A percentile compares a stretch with the other conserved stretches of the same genome.
Conservation (phyloP, 225 moss, liverwort and hornwort species). For the Thuidium tamariscinum region DNA sequence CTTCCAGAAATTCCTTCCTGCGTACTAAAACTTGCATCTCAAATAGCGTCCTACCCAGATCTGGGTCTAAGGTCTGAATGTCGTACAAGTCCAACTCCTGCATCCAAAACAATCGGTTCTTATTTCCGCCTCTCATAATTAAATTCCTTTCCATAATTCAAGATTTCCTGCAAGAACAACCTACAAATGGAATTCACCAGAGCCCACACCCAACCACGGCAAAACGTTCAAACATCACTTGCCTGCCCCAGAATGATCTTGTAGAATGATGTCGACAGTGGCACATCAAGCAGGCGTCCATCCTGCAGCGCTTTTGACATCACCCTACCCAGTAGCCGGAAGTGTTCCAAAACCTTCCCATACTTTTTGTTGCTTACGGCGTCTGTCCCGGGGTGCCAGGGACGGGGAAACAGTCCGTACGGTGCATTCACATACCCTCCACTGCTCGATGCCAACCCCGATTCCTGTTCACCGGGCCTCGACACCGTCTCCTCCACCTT, state of each 20-base stretch:
- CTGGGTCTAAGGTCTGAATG: slow-evolving; percentile 62
- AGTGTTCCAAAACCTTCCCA: slow-evolving; percentile 65
- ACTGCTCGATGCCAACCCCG: slow-evolving; percentile 20
- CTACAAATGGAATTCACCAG: background rate
- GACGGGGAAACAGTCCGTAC: slow-evolving; percentile 80
- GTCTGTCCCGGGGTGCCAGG: slow-evolving; percentile 64
- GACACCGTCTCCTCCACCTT: slow-evolving; percentile 23
- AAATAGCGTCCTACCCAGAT: slow-evolving; percentile 69
- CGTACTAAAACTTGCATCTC: slow-evolving; percentile 81
- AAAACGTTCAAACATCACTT: background rate
- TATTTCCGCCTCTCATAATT: background rate
- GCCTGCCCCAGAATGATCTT: slow-evolving; percentile 96
- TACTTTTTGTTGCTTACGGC: slow-evolving; percentile 41
- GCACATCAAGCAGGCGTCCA: slow-evolving; percentile 82
- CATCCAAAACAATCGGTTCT: background rate
- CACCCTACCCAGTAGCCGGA: slow-evolving; percentile 82
- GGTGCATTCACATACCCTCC: slow-evolving; percentile 70
- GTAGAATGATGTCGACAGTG: slow-evolving; percentile 71
- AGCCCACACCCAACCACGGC: background rate
- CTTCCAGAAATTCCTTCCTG: slow-evolving; percentile 67
- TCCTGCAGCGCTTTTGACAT: slow-evolving; percentile 98
- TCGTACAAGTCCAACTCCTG: slow-evolving; percentile 92
- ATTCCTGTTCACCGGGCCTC: slow-evolving; percentile 8
- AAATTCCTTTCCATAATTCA: background rate
- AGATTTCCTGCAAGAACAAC: background rate